A percentile compares a stretch with the other conserved stretches of the same genome.
These are phyloP conservation scores for Cryptosporidium tyzzeri DNA, from an alignment of 169 alveolate species.

Conservation along the genomic window DNA sequence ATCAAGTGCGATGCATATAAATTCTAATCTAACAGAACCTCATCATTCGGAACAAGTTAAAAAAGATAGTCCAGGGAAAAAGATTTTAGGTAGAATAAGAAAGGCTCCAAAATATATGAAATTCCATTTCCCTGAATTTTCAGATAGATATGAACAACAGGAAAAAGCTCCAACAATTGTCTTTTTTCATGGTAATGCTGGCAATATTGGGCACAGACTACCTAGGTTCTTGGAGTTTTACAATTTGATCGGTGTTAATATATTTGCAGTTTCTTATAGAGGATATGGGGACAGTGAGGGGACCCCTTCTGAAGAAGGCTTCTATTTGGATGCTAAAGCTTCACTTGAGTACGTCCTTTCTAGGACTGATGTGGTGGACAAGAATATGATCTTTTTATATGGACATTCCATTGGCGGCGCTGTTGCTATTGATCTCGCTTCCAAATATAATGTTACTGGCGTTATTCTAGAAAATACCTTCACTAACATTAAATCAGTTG, in stretches of 20 bases:
- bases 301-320: conserved; percentile 86
- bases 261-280: conserved; percentile 87
- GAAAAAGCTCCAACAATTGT: conserved; percentile 82
- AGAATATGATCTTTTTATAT: conserved; percentile 81
- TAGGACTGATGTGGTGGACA: conserved; percentile 81
- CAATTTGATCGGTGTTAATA: conserved; percentile 78
- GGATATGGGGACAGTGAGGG: conserved; percentile 89
- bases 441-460: conserved; percentile 68
- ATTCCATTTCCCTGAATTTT: not conserved
- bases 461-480: conserved; percentile 77
- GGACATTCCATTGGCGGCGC: conserved; percentile 91
- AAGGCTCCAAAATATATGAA: conserved; percentile 11
- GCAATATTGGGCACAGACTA: conserved; percentile 88
- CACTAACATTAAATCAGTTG: conserved; percentile 13
- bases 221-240: conserved; percentile 78
- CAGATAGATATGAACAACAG: conserved; percentile 41
- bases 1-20: not conserved
- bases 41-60: not conserved
- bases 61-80: not conserved
- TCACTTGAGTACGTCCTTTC: conserved; percentile 79
- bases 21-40: not conserved
- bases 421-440: conserved; percentile 84
- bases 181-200: conserved; percentile 90
- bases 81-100: not conserved
- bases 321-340: conserved; percentile 86